phyloP scores from a whole-genome alignment of 1,284 basidiomycete species.

The Cronartium quercuum region DNA sequence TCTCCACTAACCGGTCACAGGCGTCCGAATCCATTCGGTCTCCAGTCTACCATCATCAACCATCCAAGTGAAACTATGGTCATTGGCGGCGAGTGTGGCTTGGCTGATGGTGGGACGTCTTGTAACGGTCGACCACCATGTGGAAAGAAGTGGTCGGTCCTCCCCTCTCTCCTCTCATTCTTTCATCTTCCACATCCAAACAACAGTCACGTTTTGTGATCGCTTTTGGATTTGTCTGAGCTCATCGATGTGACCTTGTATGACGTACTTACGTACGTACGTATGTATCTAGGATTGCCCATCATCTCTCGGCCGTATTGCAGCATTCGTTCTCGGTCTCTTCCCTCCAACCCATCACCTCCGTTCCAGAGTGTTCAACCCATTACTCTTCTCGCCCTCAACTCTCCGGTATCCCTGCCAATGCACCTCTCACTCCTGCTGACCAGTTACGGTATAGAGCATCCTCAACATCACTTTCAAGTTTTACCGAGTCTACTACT shows the following conservation, averaged over 20 bases:
- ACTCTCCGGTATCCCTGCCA: constrained; percentile 7
- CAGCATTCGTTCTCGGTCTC: constrained; percentile 46
- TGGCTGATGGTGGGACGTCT: constrained; percentile 20
- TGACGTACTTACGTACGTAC: too few species aligned
- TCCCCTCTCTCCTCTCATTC: not conserved
- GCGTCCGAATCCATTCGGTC: not conserved
- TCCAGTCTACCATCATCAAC: not conserved
- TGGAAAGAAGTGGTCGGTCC: constrained; percentile 5
- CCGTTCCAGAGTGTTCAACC: not conserved
- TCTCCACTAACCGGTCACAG: not conserved
- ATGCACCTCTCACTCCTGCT: not conserved
- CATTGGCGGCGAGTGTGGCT: constrained; percentile 25
- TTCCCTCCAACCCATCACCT: constrained; percentile 30
- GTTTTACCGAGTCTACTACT: constrained; percentile 38
- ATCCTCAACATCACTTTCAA: constrained; percentile 27
- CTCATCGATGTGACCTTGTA: too few species aligned
- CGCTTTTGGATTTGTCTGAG: not conserved
- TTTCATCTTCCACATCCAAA: not conserved
- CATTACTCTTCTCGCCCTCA: not conserved
- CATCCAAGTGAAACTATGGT: not conserved
- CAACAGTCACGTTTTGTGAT: not conserved
- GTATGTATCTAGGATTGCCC: constrained; percentile 42
- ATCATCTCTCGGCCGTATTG: constrained; percentile 45
- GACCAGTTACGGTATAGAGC: constrained; percentile 5
- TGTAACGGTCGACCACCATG: constrained; percentile 6